Percentiles rank a stretch among this genome's conserved stretches.
phyloP scores from a whole-genome alignment of 148 eudicot genomes.

The Amaranthus palmeri region DNA sequence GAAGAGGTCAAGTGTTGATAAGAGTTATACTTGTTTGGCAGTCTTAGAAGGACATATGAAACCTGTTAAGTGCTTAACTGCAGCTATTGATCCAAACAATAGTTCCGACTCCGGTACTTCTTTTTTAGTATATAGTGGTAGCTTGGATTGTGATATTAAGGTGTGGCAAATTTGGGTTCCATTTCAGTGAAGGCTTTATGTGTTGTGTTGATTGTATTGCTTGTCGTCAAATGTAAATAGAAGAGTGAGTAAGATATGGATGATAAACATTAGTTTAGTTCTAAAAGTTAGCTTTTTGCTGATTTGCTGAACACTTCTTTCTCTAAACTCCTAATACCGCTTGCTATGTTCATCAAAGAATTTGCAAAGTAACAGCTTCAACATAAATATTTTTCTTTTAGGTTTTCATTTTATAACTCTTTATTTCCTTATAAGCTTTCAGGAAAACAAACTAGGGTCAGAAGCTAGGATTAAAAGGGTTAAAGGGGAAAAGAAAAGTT shows the following conservation, averaged over 20 bases:
- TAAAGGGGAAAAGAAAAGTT: too few relatives aligned
- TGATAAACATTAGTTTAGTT: neutral
- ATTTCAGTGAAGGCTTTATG: conserved; percentile 9
- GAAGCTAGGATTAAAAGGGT: neutral
- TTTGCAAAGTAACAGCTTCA: neutral
- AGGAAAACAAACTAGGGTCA: neutral
- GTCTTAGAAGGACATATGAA: conserved; percentile 64
- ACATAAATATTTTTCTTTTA: too few relatives aligned
- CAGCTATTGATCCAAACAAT: conserved; percentile 31
- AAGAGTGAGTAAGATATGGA: conserved; percentile 4
- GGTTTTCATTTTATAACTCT: too few relatives aligned
- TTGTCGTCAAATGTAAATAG: conserved; percentile 19
- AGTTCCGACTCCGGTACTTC: conserved; percentile 26
- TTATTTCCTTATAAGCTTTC: neutral
- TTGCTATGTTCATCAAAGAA: neutral
- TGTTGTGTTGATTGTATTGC: conserved; percentile 4
- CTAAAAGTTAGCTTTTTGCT: conserved; percentile 2
- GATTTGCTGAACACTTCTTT: conserved; percentile 1
- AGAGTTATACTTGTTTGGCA: conserved; percentile 54
- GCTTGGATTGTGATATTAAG: conserved; percentile 69
- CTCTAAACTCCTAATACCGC: neutral
- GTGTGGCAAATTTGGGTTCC: conserved; percentile 61
- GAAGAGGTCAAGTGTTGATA: conserved; percentile 45
- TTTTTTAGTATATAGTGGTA: conserved; percentile 64
- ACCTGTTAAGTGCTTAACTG: conserved; percentile 68